Evolutionary conservation across 169 alveolate genomes (phyloP).

Genomic region (Theileria sp.): DNA sequence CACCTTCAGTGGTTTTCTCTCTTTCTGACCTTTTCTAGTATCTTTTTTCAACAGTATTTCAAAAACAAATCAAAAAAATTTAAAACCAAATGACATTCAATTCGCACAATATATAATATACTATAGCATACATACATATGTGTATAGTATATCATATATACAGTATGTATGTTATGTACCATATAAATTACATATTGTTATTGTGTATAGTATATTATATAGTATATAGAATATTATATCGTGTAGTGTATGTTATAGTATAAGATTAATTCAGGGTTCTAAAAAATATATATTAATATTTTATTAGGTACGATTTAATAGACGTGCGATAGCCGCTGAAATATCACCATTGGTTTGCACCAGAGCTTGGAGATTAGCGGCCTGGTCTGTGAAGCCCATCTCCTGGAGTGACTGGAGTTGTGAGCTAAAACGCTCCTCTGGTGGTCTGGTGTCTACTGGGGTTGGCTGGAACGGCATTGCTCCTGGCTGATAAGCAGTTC

Average conservation of each 20-base stretch:
- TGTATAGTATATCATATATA: too few species aligned
- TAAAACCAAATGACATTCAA: not conserved
- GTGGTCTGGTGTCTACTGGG: constrained; percentile 72
- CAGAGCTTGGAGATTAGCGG: constrained; percentile 87
- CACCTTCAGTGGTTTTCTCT: constrained; percentile 83
- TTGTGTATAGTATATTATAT: too few species aligned
- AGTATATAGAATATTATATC: not conserved
- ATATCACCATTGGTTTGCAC: constrained; percentile 91
- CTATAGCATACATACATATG: not conserved
- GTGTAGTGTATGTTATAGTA: not conserved
- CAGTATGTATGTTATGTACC: not conserved
- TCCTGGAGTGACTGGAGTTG: constrained; percentile 88
- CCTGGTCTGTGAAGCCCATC: constrained; percentile 93
- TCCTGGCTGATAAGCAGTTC: constrained; percentile 10
- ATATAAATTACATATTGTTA: not conserved
- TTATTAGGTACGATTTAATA: constrained; percentile 70
- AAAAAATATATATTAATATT: not conserved
- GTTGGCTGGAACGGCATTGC: constrained; percentile 35
- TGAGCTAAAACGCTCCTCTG: constrained; percentile 81
- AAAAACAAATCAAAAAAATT: constrained; percentile 45
- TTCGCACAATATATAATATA: not conserved
- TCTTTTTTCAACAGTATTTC: constrained; percentile 74
- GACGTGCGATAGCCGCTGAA: constrained; percentile 90
- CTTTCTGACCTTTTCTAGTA: constrained; percentile 74
- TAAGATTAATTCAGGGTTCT: constrained; percentile 12